Evolutionary conservation across 352 stramenopile genomes (phyloP).

Genomic region (Phytophthora fragariae): DNA sequence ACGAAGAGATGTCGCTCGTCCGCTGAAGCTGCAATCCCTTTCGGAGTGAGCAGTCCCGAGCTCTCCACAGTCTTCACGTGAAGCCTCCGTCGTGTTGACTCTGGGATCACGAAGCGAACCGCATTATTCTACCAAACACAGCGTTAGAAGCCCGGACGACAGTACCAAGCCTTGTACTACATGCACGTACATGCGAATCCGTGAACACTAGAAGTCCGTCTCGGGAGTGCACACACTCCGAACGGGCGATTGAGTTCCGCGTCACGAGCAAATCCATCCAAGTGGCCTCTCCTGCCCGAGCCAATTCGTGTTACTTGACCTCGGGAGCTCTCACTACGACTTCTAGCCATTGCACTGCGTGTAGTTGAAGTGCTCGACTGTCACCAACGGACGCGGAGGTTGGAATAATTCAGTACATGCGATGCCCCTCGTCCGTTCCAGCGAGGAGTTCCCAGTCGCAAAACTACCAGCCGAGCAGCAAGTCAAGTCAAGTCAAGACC

Average conservation of each 20-base stretch:
- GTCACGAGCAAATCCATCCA: conserved; percentile 34
- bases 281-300: conserved; percentile 36
- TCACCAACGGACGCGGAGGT: conserved; percentile 18
- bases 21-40: conserved; percentile 49
- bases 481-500: background rate
- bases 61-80: conserved; percentile 39
- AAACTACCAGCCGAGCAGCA: conserved; percentile 24
- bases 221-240: conserved; percentile 40
- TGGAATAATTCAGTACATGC: background rate
- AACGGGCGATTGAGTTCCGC: conserved; percentile 52
- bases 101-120: conserved; percentile 42
- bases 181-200: conserved; percentile 39
- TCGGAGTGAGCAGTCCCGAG: conserved; percentile 51
- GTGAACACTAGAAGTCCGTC: conserved; percentile 45
- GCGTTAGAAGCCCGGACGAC: background rate
- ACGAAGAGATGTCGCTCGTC: conserved; percentile 59
- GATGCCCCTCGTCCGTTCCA: conserved; percentile 7
- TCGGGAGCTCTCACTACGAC: background rate
- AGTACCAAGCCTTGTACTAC: background rate
- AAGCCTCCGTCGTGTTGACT: background rate
- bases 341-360: conserved; percentile 7
- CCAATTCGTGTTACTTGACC: conserved; percentile 14
- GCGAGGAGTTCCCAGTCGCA: conserved; percentile 10
- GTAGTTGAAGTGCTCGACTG: background rate
- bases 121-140: conserved; percentile 44